A percentile compares a stretch with the other conserved stretches of the same genome.
Evolutionary conservation across 768 basidiomycete species (phyloP).

Genomic region (Termitomyces sp.): DNA sequence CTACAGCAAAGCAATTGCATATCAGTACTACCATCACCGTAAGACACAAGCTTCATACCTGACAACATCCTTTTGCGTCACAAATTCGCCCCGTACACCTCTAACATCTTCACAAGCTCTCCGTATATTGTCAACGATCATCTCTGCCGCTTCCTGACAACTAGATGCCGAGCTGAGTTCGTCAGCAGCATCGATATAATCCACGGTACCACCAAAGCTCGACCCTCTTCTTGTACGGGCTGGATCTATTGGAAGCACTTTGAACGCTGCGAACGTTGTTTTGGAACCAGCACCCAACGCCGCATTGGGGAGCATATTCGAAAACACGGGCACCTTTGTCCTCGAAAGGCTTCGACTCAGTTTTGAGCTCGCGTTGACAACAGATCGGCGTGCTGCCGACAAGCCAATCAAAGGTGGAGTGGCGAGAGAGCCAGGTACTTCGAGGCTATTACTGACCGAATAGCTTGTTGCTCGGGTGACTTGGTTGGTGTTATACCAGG

Average conservation of each 20-base stretch:
- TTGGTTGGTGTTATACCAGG: constrained; percentile 71
- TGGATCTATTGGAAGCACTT: constrained; percentile 71
- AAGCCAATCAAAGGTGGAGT: constrained; percentile 12
- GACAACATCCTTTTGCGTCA: constrained; percentile 70
- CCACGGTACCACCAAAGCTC: constrained; percentile 32
- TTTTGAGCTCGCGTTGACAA: constrained; percentile 6
- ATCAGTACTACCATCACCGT: constrained; percentile 5
- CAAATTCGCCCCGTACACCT: constrained; percentile 38
- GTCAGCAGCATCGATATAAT: constrained; percentile 53
- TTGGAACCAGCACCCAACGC: constrained; percentile 25
- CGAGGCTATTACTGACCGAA: constrained; percentile 69
- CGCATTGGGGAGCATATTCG: constrained; percentile 29
- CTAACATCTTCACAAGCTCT: constrained; percentile 66
- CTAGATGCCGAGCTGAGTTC: constrained; percentile 56
- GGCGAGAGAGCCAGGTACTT: constrained; percentile 16
- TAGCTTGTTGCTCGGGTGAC: constrained; percentile 80
- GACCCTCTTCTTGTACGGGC: constrained; percentile 43
- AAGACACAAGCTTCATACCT: constrained; percentile 43
- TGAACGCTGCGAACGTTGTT: constrained; percentile 67
- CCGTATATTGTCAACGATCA: constrained; percentile 67
- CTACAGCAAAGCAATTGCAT: constrained; percentile 30
- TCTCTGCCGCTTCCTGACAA: constrained; percentile 72
- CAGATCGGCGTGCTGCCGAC: constrained; percentile 10
- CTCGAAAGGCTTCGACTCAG: constrained; percentile 9
- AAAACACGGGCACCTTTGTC: constrained; percentile 21